Conservation (phyloP, 345 rosid species). For the Eucalyptus marginata region DNA sequence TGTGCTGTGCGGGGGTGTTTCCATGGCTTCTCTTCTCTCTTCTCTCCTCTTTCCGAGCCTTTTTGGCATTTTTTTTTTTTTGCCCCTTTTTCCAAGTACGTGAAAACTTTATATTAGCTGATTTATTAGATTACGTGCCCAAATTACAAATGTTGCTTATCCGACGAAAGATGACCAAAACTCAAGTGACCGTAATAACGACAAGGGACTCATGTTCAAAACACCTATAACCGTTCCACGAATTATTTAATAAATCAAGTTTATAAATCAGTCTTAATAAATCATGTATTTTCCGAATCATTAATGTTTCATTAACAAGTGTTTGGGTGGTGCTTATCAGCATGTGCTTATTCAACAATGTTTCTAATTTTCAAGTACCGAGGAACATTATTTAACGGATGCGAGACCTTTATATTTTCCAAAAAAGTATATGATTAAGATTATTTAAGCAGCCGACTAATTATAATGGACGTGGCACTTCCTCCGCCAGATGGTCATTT, state of each 20-base stretch:
- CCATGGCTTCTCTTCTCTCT: not conserved
- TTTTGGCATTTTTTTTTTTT: not conserved
- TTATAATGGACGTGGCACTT: not conserved
- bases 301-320: not conserved
- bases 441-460: not conserved
- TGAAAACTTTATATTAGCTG: not conserved
- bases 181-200: too few species aligned
- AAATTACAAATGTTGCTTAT: not conserved
- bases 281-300: not conserved
- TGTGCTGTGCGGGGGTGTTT: not conserved
- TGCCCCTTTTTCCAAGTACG: not conserved
- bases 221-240: not conserved
- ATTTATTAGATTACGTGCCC: not conserved
- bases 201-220: not conserved
- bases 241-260: too few species aligned
- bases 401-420: too few species aligned
- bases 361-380: not conserved
- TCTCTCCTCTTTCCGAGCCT: not conserved
- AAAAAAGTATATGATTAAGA: too few species aligned
- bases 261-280: not conserved
- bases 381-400: not conserved
- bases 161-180: too few species aligned
- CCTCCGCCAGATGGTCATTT: not conserved
- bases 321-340: not conserved
- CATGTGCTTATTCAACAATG: not conserved